These are phyloP conservation scores for Stipa capillata DNA, from an alignment of 176 grass and related monocot species.

Conservation along the genomic window DNA sequence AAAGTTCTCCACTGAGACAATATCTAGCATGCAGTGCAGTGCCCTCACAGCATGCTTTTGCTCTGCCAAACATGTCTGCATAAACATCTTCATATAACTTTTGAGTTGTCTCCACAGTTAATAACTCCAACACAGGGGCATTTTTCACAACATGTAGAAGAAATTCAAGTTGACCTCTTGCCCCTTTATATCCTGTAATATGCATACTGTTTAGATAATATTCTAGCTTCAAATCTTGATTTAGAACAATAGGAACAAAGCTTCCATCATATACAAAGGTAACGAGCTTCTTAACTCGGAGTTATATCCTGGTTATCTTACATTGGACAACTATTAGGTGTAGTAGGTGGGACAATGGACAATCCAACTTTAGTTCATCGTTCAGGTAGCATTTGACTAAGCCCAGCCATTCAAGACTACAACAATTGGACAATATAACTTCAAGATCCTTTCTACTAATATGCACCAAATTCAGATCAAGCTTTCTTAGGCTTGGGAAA, in stretches of 20 bases:
- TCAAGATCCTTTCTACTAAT: background rate
- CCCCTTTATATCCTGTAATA: background rate
- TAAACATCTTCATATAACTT: background rate
- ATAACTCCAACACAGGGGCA: background rate
- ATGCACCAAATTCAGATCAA: background rate
- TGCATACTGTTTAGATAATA: background rate
- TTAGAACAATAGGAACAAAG: background rate
- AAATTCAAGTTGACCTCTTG: slow-evolving; percentile 1
- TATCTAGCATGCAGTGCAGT: background rate
- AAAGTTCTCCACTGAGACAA: no score
- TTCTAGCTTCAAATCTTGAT: background rate
- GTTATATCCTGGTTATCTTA: background rate
- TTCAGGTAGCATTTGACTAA: background rate
- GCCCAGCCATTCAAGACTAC: background rate
- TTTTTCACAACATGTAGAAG: background rate
- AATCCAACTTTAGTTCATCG: background rate
- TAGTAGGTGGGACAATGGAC: background rate
- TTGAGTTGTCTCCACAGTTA: background rate
- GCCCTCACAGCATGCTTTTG: background rate
- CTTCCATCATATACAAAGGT: background rate
- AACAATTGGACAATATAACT: background rate
- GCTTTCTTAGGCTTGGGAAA: background rate
- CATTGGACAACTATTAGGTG: background rate
- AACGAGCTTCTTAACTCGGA: background rate
- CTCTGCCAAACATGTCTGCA: background rate